Base-by-base conservation (phyloP, 495 filamentous ascomycete species). In the Cercophora newfieldiana region DNA sequence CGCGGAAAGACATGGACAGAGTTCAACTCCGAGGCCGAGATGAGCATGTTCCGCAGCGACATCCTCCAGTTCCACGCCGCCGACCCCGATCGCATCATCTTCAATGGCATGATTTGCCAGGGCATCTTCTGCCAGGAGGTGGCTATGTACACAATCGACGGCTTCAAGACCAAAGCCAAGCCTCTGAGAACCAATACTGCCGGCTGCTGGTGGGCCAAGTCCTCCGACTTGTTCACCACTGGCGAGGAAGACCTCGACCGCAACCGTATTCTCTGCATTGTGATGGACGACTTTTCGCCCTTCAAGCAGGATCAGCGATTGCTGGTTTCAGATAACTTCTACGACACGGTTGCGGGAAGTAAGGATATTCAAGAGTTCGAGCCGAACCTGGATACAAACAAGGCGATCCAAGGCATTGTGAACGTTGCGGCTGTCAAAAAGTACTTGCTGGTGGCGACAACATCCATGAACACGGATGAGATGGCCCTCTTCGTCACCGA, bases 191-290 rank as follows among this genome's bases (percentile, higher is more conserved):
- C 83, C 29, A 81, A 85, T 51, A 89, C 90, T 2, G 80, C 85
- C 33, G 86, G 88, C 60, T 99, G 95, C 75, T 84, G 88, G 65
- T 99, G 92, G 88, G 95, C 94, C 12, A 89, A 89, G 61, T 86
- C 86, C 14, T 88, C 89, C 21, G 83, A 88, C 7, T 74, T 87
- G 49, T 97, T 97, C 74, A 86, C 82, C n/a, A 86, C 85, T 2
- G 86, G 87, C 64, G 76, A 87, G 50, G 73, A 80, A 0, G 81
- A 87, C 30, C 75, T 86, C 19, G 81, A 89, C 59, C 79, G 85
- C 7, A 80, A 90, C 65, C 86, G 91, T 37, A 80, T 92, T 55
- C 72, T 97, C 47, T 99, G 95, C 77, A 89, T 99, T 63, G 87
- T 89, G 12, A 81, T 85, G 59, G 81, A 87, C 74, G 85, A 85